Evolutionary conservation across 768 basidiomycete genomes (phyloP).

Genomic region (Multifurca ochricompacta): DNA sequence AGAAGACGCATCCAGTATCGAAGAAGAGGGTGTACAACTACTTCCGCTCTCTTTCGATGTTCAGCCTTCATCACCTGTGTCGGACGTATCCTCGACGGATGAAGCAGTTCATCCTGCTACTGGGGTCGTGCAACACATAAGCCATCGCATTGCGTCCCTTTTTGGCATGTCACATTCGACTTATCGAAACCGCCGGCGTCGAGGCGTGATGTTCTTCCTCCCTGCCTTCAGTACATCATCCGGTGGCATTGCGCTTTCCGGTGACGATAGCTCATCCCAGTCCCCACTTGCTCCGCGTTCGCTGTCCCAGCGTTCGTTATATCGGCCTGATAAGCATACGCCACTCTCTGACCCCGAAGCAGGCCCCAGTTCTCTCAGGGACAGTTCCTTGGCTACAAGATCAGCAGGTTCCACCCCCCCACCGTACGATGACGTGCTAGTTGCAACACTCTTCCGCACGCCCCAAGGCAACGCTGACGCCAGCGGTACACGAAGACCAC

Average conservation of each 20-base stretch:
- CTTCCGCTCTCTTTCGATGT: conserved; percentile 59
- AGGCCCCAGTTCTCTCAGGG: neutral
- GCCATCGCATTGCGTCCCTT: conserved; percentile 46
- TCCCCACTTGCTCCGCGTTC: neutral
- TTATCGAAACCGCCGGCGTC: conserved; percentile 30
- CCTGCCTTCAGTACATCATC: conserved; percentile 55
- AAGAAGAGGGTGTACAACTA: conserved; percentile 40
- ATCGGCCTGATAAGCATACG: conserved; percentile 12
- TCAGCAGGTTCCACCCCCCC: neutral
- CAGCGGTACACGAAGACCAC: conserved; percentile 15
- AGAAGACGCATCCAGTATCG: conserved; percentile 20
- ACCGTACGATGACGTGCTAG: conserved; percentile 12
- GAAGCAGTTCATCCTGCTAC: conserved; percentile 41
- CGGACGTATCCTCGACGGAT: conserved; percentile 36
- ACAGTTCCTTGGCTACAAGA: conserved; percentile 2
- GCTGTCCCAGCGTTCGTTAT: conserved; percentile 10
- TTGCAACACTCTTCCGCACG: conserved; percentile 3
- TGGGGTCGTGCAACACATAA: conserved; percentile 43
- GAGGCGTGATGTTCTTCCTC: conserved; percentile 68
- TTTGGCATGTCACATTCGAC: conserved; percentile 25
- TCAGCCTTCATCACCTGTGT: conserved; percentile 42
- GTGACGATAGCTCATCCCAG: neutral
- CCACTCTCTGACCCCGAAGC: conserved; percentile 1
- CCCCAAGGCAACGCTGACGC: conserved; percentile 3
- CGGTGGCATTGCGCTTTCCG: conserved; percentile 26